These are phyloP conservation scores for Castanea sativa DNA, from an alignment of 306 rosid species.

Conservation along the genomic window DNA sequence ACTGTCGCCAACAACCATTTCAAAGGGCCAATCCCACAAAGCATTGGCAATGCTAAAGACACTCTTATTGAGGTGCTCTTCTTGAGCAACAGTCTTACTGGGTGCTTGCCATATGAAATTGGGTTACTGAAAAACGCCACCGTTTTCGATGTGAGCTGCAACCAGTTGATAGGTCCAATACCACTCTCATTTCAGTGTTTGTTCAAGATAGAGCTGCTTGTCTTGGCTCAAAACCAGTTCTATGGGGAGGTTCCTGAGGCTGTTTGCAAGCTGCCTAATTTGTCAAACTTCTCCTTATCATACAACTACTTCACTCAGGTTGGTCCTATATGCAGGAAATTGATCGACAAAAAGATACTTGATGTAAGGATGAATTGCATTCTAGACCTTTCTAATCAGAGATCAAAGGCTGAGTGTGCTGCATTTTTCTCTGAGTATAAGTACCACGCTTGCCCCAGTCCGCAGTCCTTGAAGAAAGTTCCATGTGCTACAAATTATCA, in stretches of 20 bases:
- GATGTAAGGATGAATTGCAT: conserved; percentile 57
- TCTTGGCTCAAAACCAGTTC: conserved; percentile 18
- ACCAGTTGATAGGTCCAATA: conserved; percentile 58
- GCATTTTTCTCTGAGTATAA: conserved; percentile 21
- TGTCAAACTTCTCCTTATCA: conserved; percentile 35
- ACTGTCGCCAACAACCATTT: conserved; percentile 66
- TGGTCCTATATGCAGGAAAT: conserved; percentile 55
- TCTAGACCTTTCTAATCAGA: conserved; percentile 41
- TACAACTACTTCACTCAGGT: conserved; percentile 54
- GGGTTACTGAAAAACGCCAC: conserved; percentile 46
- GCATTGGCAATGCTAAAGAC: conserved; percentile 42
- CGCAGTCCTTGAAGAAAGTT: conserved; percentile 11
- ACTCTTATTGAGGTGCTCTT: conserved; percentile 69
- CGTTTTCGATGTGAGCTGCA: conserved; percentile 60
- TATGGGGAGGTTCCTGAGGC: conserved; percentile 52
- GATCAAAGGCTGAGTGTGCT: conserved; percentile 23
- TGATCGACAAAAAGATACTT: conserved; percentile 39
- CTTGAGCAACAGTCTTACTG: neutral
- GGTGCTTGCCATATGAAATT: neutral
- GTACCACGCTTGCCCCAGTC: conserved; percentile 23
- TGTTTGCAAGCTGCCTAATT: conserved; percentile 46
- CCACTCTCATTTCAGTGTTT: conserved; percentile 70
- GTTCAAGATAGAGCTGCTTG: conserved; percentile 32
- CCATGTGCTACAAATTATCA: conserved; percentile 38
- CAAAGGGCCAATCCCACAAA: conserved; percentile 52